Evolutionary conservation across 2,329 filamentous ascomycete species (phyloP).

Genomic region (Cryphonectria nitschkei): DNA sequence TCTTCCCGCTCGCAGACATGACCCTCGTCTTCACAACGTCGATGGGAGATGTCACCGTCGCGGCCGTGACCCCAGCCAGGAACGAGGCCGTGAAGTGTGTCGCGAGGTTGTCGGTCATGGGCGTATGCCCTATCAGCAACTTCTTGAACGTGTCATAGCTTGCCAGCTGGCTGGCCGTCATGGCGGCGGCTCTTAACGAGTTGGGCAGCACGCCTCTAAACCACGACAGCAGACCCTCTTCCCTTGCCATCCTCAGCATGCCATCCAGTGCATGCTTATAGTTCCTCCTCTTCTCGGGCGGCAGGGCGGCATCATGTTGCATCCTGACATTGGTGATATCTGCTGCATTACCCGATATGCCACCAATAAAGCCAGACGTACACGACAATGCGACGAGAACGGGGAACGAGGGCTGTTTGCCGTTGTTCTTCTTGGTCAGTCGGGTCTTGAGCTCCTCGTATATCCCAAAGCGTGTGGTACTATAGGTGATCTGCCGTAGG

Average conservation of each 20-base stretch:
- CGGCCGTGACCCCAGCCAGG: slow-evolving; percentile 80
- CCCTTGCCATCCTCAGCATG: slow-evolving; percentile 80
- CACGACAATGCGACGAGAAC: slow-evolving; percentile 83
- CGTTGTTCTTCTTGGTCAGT: slow-evolving; percentile 50
- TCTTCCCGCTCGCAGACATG: slow-evolving; percentile 67
- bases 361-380: slow-evolving; percentile 83
- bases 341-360: slow-evolving; percentile 88
- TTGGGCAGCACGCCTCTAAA: slow-evolving; percentile 90
- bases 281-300: slow-evolving; percentile 73
- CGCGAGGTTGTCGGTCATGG: slow-evolving; percentile 69
- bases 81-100: slow-evolving; percentile 81
- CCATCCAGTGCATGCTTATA: slow-evolving; percentile 91
- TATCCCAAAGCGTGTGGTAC: slow-evolving; percentile 92
- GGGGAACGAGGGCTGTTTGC: slow-evolving; percentile 66
- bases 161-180: slow-evolving; percentile 84
- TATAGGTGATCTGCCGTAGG: slow-evolving; percentile 93
- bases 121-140: slow-evolving; percentile 66
- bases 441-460: slow-evolving; percentile 90
- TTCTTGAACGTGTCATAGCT: slow-evolving; percentile 84
- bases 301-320: slow-evolving; percentile 88
- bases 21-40: slow-evolving; percentile 89
- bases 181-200: slow-evolving; percentile 77
- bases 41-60: slow-evolving; percentile 81
- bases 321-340: slow-evolving; percentile 98
- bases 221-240: slow-evolving; percentile 76